Evolutionary conservation across 1,284 basidiomycete genomes (phyloP), one percentile per base, ranked within the genome.

Genomic region (Acaromyces ingoldii): DNA sequence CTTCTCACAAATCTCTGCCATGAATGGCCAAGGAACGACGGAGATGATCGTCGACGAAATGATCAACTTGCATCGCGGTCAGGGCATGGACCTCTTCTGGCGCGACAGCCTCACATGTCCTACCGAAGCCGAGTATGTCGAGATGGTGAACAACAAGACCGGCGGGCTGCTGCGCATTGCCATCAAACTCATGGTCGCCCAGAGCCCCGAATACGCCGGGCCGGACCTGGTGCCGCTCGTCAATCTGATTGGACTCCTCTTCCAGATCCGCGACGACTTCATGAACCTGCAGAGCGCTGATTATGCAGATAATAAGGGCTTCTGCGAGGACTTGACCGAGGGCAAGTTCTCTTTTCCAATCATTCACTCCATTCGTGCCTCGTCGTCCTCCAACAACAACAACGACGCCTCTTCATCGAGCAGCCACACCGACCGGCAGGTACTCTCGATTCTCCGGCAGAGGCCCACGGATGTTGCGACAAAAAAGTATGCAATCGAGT

Each of bases 81-180:
- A 98, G 75, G 95, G 95, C 0, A 82, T 96, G 37, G 95, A 98
- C 67, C 81, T 98, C 4, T 83, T 92, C 41, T 98, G 92, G 91
- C 80, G 93, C 49, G 95, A 98, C 72, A 87, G 85, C 9, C 76
- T 97, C 21, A 85, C 82, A 48, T 97, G 93, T 75, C 93, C 95
- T 1, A 89, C 87, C 0, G 93, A 98, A 76, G 87, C 90, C 53
- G 89, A 97, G 67, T 98, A 98, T 64, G 81, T 98, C 40, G 80
- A 83, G 24, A 98, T 98, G 93, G 92, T 97, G 31, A 89, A 92
- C 76, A 89, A 95, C 93, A 93, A 99, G 77, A 98, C 93, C 0
- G 93, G 95, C 0, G 92, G 93, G 1, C 80, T 98, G 10, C 87
- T 98, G 65, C 81, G 93, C 11, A 85, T 98, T 45, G 91, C 89